Conservation (phyloP, 2,329 filamentous ascomycete species). For the Sporothrix brunneoviolacea region DNA sequence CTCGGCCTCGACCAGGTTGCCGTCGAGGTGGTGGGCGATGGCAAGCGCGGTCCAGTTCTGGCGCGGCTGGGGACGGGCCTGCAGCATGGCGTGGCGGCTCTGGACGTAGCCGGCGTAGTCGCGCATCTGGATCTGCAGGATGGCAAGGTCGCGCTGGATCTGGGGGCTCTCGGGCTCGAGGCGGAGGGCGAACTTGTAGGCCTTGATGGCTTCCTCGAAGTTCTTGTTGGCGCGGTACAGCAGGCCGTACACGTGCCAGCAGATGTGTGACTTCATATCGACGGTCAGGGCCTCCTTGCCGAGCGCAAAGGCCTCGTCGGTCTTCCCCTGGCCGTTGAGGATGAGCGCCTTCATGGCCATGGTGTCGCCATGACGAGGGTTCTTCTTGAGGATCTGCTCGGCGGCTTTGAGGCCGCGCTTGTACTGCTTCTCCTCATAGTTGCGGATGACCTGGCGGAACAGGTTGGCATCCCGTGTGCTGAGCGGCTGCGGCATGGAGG, state of each 20-base stretch:
- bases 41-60: slow-evolving; percentile 98
- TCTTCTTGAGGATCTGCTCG: slow-evolving; percentile 92
- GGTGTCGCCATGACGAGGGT: slow-evolving; percentile 93
- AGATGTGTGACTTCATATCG: slow-evolving; percentile 99
- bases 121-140: slow-evolving; percentile 92
- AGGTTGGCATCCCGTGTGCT: slow-evolving; percentile 86
- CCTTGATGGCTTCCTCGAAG: slow-evolving; percentile 98
- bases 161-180: slow-evolving; percentile 91
- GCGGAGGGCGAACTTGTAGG: slow-evolving; percentile 90
- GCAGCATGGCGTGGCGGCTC: slow-evolving; percentile 81
- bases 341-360: slow-evolving; percentile 99
- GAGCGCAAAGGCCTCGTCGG: slow-evolving; percentile 87
- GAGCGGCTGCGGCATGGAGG: slow-evolving; percentile 67
- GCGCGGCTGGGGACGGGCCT: slow-evolving; percentile 70
- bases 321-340: slow-evolving; percentile 84
- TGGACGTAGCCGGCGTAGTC: slow-evolving; percentile 92
- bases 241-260: slow-evolving; percentile 97
- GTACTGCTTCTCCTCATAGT: slow-evolving; percentile 98
- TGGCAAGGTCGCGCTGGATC: slow-evolving; percentile 88
- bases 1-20: slow-evolving; percentile 79
- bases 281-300: slow-evolving; percentile 88
- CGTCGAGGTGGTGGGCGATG: slow-evolving; percentile 85
- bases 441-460: slow-evolving; percentile 89
- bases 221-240: slow-evolving; percentile 93
- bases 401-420: slow-evolving; percentile 90